phyloP scores from a whole-genome alignment of 2,329 filamentous ascomycete species.

The Cadophora sp. region DNA sequence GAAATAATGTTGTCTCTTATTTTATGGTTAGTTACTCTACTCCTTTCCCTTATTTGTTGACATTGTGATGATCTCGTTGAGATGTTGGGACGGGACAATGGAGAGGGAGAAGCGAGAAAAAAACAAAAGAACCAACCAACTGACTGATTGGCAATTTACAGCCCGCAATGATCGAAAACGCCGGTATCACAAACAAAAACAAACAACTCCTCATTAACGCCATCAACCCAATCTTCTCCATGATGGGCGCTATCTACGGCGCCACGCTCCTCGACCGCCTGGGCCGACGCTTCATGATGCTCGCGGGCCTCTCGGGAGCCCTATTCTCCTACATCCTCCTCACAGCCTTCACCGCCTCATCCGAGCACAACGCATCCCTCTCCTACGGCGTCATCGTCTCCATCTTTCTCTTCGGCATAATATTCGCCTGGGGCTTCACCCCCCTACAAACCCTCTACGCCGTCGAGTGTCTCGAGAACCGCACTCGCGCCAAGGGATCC shows the following conservation, averaged over 20 bases:
- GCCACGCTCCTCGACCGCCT: conserved; percentile 51
- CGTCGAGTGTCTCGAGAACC: conserved; percentile 55
- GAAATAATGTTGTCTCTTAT: conserved; percentile 53
- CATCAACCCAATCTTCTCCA: conserved; percentile 47
- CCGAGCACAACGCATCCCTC: conserved; percentile 44
- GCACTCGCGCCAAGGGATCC: conserved; percentile 55
- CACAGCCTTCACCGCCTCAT: conserved; percentile 41
- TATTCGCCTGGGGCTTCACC: conserved; percentile 50
- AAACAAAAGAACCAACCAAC: not conserved
- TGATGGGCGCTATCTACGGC: conserved; percentile 52
- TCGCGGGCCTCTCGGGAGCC: conserved; percentile 41
- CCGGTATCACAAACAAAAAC: conserved; percentile 42
- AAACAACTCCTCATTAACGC: conserved; percentile 47
- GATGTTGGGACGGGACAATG: too few relatives aligned
- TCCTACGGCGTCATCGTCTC: conserved; percentile 55
- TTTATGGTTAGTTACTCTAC: conserved; percentile 38
- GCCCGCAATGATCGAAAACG: conserved; percentile 51
- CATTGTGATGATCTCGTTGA: too few relatives aligned
- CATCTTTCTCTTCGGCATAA: conserved; percentile 55
- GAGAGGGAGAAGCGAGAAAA: not conserved
- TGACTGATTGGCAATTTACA: conserved; percentile 25
- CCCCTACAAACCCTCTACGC: conserved; percentile 55
- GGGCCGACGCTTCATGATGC: conserved; percentile 51
- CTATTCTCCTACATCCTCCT: conserved; percentile 36
- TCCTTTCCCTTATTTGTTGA: not conserved